Evolutionary conservation across 2,329 filamentous ascomycete genomes (phyloP), one percentile per base, ranked within the genome.

Genomic region (Aureobasidium sp.): DNA sequence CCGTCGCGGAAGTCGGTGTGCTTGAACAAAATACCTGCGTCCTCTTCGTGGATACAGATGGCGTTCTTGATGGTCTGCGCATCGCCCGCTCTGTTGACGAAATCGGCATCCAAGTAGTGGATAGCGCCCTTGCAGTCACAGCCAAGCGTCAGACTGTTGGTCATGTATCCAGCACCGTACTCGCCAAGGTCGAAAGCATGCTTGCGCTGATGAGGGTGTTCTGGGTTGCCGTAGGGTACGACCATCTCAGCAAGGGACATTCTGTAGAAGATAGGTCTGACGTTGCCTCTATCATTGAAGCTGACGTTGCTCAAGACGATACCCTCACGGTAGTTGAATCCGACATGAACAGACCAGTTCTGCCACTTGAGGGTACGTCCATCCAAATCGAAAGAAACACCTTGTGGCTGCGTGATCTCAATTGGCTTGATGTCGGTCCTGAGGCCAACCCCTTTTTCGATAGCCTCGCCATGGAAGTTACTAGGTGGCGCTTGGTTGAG

Each of bases 31-130:
- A 96, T 94, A 6, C 92, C 92, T 1, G 84, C 84, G 65, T 96
- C 92, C 75, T 96, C 92, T 73, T 96, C 92, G 74, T 96, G 92
- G 65, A 96, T 92, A 73, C 92, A 96, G 66, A 96, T 88, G 38
- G 92, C 92, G 69, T 96, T 96, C 79, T 95, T 93, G 77, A 96
- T 90, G 1, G 85, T 88, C 4, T 85, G 84, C 29, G 88, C 79
- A n/a, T 83, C 81, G 25, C 63, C 63, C 4, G 84, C 83, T 15
- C 84, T 81, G 62, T 90, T 90, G 42, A 92, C 88, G 70, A 96
- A 94, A 11, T 87, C 83, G 2, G 90, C 90, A 68, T 95, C 90
- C 73, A 96, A 85, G 72, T 96, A 96, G 73, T 94, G 89, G 67
- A 96, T 96, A 0, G 86, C 84, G 15, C 90, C 90, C 74, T 95